phyloP scores from a whole-genome alignment of 75 land plant genomes.

The Cunninghamia lanceolata region DNA sequence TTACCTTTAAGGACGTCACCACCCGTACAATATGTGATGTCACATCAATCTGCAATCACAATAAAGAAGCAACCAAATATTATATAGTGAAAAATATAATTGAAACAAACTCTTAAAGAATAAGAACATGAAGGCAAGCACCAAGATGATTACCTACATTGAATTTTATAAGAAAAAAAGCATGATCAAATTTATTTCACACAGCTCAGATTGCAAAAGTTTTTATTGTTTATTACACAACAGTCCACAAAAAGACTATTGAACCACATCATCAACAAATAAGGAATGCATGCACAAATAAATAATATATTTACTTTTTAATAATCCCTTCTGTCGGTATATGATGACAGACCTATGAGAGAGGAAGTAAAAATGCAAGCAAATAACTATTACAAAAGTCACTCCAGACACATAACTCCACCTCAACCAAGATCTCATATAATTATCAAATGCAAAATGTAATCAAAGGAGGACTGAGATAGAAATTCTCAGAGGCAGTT shows the following conservation, averaged over 20 bases:
- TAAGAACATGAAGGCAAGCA: not conserved
- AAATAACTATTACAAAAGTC: not conserved
- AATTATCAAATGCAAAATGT: not conserved
- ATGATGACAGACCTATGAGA: not conserved
- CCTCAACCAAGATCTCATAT: not conserved
- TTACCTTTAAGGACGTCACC: slow-evolving; percentile 60
- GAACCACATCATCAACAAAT: not conserved
- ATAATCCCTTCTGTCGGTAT: not conserved
- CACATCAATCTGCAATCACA: slow-evolving; percentile 71
- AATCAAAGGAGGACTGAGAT: not conserved
- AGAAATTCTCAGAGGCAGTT: not conserved
- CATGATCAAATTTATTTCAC: not conserved
- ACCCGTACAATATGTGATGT: slow-evolving; percentile 73
- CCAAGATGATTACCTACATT: not conserved
- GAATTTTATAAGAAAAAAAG: not conserved
- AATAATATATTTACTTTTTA: not conserved
- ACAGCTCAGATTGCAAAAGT: not conserved
- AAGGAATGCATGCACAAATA: not conserved
- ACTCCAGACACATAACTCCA: not conserved
- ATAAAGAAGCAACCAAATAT: not conserved
- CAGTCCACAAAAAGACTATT: not conserved
- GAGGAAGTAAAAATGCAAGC: not conserved
- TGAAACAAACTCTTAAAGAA: not conserved
- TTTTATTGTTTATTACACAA: not conserved
- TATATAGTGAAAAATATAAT: not conserved